Conservation (phyloP, 495 filamentous ascomycete species). For the Hyaloscypha variabilis region DNA sequence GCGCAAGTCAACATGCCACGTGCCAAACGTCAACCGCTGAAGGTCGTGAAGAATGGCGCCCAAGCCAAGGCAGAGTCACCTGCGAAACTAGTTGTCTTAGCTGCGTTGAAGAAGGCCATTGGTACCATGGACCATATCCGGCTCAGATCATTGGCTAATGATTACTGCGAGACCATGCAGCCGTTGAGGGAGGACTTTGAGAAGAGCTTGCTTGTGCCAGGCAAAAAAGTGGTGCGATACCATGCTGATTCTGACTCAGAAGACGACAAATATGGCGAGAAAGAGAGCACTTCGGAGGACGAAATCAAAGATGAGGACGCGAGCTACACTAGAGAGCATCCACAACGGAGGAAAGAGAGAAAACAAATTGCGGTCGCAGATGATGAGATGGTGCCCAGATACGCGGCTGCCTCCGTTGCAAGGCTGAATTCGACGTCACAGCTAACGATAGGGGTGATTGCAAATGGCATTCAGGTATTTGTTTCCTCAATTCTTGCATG, state of each 20-base stretch:
- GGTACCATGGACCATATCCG: not conserved
- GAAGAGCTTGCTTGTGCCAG: constrained; percentile 27
- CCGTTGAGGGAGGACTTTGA: not conserved
- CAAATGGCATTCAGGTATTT: constrained; percentile 27
- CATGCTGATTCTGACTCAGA: constrained; percentile 33
- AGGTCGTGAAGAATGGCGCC: not conserved
- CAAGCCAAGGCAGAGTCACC: not conserved
- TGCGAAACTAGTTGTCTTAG: not conserved
- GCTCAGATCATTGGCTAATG: not conserved
- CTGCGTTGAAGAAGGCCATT: constrained; percentile 2
- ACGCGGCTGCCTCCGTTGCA: constrained; percentile 23
- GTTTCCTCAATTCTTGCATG: not conserved
- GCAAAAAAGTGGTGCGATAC: constrained; percentile 31
- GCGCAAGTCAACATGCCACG: no score
- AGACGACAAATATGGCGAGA: constrained; percentile 34
- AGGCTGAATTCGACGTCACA: constrained; percentile 26
- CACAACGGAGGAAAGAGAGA: no score
- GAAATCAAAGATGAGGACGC: constrained; percentile 14
- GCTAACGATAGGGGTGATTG: constrained; percentile 17
- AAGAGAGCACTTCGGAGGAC: constrained; percentile 12
- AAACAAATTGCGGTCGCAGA: no score
- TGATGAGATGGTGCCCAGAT: constrained; percentile 11
- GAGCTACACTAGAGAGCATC: not conserved
- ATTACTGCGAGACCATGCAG: not conserved
- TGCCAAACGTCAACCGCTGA: not conserved